A percentile compares a stretch with the other conserved stretches of the same genome.
phyloP scores from a whole-genome alignment of 2,329 filamentous ascomycete species.

The Incumbomyces lentus region DNA sequence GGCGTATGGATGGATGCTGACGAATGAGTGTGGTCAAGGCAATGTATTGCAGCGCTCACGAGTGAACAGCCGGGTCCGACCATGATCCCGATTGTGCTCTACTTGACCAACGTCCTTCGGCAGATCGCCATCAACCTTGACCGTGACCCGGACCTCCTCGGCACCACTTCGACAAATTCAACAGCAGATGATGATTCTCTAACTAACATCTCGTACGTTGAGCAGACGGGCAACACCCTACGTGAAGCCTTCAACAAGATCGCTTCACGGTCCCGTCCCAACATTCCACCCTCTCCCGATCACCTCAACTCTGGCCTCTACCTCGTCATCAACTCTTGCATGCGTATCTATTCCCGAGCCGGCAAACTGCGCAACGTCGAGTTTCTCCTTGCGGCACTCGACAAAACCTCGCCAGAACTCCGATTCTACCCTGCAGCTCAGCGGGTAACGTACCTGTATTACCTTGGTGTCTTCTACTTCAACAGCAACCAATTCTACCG shows the following conservation, averaged over 20 bases:
- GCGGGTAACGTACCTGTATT: slow-evolving; percentile 87
- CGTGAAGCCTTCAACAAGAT: slow-evolving; percentile 87
- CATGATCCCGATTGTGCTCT: slow-evolving; percentile 73
- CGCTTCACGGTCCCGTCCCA: slow-evolving; percentile 49
- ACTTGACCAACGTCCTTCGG: slow-evolving; percentile 68
- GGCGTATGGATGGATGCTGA: too few relatives aligned
- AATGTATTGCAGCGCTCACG: slow-evolving; percentile 70
- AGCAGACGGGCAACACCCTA: slow-evolving; percentile 78
- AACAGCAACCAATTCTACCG: slow-evolving; percentile 73
- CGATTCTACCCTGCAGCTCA: slow-evolving; percentile 74
- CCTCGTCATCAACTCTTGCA: slow-evolving; percentile 78
- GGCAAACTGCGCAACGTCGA: slow-evolving; percentile 73
- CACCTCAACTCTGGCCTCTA: slow-evolving; percentile 85
- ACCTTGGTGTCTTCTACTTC: slow-evolving; percentile 82
- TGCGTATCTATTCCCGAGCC: slow-evolving; percentile 82
- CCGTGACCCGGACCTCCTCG: slow-evolving; percentile 65
- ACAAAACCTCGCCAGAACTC: slow-evolving; percentile 69
- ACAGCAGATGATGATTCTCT: slow-evolving; percentile 44
- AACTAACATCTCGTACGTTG: slow-evolving; percentile 67
- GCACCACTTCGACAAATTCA: slow-evolving; percentile 27
- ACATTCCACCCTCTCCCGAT: slow-evolving; percentile 50
- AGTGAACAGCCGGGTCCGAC: slow-evolving; percentile 71
- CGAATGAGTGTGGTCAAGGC: slow-evolving; percentile 37
- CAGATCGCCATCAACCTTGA: slow-evolving; percentile 77
- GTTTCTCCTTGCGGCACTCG: slow-evolving; percentile 83